phyloP scores from a whole-genome alignment of 345 rosid genomes.

The Eucalyptus cloeziana region DNA sequence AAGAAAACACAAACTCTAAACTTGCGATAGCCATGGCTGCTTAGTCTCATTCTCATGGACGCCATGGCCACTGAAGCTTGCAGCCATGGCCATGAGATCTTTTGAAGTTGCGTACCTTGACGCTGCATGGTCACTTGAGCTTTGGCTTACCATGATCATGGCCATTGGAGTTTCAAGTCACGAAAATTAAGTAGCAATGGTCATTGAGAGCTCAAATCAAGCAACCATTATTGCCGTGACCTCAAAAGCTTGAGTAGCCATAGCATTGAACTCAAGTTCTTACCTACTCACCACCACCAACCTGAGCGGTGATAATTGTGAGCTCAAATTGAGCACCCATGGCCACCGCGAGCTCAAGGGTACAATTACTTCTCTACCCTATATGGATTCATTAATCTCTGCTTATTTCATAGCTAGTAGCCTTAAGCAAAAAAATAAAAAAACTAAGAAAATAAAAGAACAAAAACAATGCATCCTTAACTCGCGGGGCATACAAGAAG shows the following conservation, averaged over 20 bases:
- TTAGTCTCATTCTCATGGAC: neutral
- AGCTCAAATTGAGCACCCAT: neutral
- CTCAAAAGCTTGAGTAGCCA: neutral
- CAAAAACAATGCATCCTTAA: neutral
- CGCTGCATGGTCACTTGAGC: neutral
- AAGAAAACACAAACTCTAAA: neutral
- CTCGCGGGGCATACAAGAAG: neutral
- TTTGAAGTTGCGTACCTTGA: neutral
- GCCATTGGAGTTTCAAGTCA: neutral
- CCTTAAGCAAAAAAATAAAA: neutral
- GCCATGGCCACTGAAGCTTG: neutral
- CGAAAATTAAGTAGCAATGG: neutral
- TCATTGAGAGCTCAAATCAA: neutral
- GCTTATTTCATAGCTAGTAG: neutral
- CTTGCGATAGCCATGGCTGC: neutral
- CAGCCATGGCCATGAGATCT: neutral
- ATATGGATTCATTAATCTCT: neutral
- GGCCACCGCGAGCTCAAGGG: neutral
- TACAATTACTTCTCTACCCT: neutral
- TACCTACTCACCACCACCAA: neutral
- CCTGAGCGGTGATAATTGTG: neutral
- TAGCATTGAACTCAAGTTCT: neutral
- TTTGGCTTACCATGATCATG: neutral
- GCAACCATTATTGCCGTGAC: neutral
- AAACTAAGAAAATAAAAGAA: neutral